phyloP scores from a whole-genome alignment of 2,329 filamentous ascomycete species.

The Allantophomopsis cytisporea region DNA sequence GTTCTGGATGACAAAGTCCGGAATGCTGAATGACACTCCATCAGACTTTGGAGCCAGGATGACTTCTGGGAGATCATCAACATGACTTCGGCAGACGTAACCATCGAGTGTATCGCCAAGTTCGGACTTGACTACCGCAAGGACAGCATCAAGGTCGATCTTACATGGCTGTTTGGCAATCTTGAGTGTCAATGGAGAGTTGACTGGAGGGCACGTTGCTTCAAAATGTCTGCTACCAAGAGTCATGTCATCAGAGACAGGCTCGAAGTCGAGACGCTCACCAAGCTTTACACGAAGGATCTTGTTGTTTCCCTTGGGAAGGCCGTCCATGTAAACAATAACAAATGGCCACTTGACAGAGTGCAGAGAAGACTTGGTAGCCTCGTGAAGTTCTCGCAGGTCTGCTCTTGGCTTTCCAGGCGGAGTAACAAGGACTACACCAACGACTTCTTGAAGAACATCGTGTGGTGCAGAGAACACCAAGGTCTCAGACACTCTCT shows the following conservation, averaged over 20 bases:
- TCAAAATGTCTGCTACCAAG: slow-evolving; percentile 33
- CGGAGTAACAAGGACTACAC: slow-evolving; percentile 34
- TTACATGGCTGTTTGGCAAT: slow-evolving; percentile 23
- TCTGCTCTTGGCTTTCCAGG: slow-evolving; percentile 27
- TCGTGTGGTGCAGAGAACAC: slow-evolving; percentile 38
- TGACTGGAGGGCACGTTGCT: slow-evolving; percentile 31
- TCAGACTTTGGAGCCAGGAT: background rate
- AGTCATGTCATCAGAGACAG: slow-evolving; percentile 28
- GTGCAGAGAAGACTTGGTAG: slow-evolving; percentile 31
- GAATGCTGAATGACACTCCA: background rate
- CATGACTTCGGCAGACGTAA: background rate
- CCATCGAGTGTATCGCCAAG: background rate
- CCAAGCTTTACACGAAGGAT: slow-evolving; percentile 38
- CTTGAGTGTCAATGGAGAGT: slow-evolving; percentile 27
- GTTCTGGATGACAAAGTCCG: background rate
- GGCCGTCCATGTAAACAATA: slow-evolving; percentile 38
- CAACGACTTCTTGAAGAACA: slow-evolving; percentile 41
- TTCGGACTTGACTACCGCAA: background rate
- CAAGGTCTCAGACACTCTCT: slow-evolving; percentile 32
- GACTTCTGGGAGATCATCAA: background rate
- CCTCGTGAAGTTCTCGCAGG: slow-evolving; percentile 30
- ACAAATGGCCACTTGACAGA: slow-evolving; percentile 37
- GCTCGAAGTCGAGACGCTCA: slow-evolving; percentile 29
- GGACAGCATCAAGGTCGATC: slow-evolving; percentile 17
- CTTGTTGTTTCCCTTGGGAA: slow-evolving; percentile 43